Percentiles rank a stretch among this genome's conserved stretches.
Conservation (phyloP, 495 filamentous ascomycete species). For the Trichoderma parareesei region DNA sequence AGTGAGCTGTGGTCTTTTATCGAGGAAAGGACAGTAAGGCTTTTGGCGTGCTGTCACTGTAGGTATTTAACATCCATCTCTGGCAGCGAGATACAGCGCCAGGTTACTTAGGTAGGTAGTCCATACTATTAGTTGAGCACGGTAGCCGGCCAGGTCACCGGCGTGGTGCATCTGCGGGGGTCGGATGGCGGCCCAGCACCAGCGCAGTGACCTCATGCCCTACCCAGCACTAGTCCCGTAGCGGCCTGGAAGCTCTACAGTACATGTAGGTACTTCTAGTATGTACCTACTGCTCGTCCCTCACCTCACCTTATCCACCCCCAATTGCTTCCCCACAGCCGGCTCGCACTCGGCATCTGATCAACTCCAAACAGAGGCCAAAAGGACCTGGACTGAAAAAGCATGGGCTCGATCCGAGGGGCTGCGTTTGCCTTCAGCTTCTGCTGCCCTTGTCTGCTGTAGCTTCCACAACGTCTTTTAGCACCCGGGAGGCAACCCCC, state of each 20-base stretch:
- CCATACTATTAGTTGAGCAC: too few relatives aligned
- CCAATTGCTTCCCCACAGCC: not conserved
- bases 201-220: constrained; percentile 7
- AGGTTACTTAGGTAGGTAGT: too few relatives aligned
- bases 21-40: too few relatives aligned
- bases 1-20: not conserved
- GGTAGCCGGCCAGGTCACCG: not conserved
- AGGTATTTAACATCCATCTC: too few relatives aligned
- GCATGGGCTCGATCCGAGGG: constrained; percentile 4
- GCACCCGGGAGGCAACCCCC: too few relatives aligned
- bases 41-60: too few relatives aligned
- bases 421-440: not conserved
- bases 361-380: not conserved
- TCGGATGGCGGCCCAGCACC: not conserved
- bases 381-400: not conserved
- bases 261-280: too few relatives aligned
- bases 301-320: not conserved
- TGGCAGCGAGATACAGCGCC: too few relatives aligned
- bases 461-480: not conserved
- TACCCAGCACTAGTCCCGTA: not conserved
- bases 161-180: not conserved
- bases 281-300: too few relatives aligned
- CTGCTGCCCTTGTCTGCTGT: too few relatives aligned
- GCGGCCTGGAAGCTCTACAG: too few relatives aligned
- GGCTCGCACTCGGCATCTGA: constrained; percentile 1